Evolutionary conservation across 2,329 filamentous ascomycete genomes (phyloP).

Genomic region (Exserohilum rostratum): DNA sequence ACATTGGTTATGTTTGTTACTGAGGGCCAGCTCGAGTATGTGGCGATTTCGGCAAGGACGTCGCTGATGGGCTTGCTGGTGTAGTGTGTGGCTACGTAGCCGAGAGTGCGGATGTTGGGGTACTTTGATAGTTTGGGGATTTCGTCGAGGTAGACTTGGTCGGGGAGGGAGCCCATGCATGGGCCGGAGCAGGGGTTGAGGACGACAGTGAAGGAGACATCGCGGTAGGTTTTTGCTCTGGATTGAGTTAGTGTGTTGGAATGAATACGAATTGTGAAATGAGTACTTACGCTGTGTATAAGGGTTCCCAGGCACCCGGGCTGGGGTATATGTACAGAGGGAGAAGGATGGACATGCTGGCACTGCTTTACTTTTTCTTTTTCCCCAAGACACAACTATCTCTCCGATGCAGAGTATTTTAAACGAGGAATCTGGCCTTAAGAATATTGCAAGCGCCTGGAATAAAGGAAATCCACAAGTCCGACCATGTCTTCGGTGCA

Average conservation of each 20-base stretch:
- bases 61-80: constrained; percentile 35
- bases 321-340: constrained; percentile 60
- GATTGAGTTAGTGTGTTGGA: neutral
- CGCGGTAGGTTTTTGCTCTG: constrained; percentile 42
- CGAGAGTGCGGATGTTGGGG: constrained; percentile 58
- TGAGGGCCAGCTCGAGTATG: constrained; percentile 56
- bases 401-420: no score
- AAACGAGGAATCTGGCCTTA: no score
- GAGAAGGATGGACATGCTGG: constrained; percentile 51
- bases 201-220: constrained; percentile 59
- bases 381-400: neutral
- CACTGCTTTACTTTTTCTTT: neutral
- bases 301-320: constrained; percentile 56
- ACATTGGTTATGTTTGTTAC: constrained; percentile 47
- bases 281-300: constrained; percentile 53
- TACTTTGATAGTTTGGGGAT: constrained; percentile 51
- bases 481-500: neutral
- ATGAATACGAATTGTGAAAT: no score
- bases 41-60: constrained; percentile 52
- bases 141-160: constrained; percentile 43
- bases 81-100: constrained; percentile 61
- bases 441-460: neutral
- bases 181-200: constrained; percentile 56
- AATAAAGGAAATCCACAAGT: neutral
- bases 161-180: constrained; percentile 36